Evolutionary conservation across 306 rosid genomes (phyloP), one percentile per base, ranked within the genome.

Genomic region (Purshia tridentata): DNA sequence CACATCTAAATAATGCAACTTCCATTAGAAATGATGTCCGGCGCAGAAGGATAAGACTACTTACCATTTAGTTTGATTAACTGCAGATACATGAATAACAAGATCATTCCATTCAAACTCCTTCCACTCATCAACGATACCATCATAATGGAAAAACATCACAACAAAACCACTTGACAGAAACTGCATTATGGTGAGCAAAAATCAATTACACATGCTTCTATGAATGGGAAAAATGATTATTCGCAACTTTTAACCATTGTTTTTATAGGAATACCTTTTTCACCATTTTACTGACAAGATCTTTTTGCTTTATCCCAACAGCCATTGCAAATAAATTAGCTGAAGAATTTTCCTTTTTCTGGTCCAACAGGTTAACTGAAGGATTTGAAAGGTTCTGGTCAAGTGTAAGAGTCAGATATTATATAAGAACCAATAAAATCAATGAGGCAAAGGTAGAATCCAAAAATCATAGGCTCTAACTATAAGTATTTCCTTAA

Each of bases 71-170:
- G 89, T 83, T 81, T 94, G 99, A 77, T 83, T 77, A 6, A 20
- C 42, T 35, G 84, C 95, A 6, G 95, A 84, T 29, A 91, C 84
- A 66, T 94, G 99, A 74, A 94, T 62, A 49, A 84, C 93, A 8
- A 7, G 75, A 67, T 82, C 77, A 69, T 60, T 85, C 99, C 97
- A 94, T 37, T 80, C 78, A 56, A 83, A 81, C 12, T 51, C 84
- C 75, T 73, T 91, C 99, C 99, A 94, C 54, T 70, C 57, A 13
- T 87, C 90, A 61, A 89, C 84, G 11, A 77, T 47, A 2, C 97
- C 91, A 72, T 94, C 99, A 57, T 94, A 94, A 73, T 94, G 99
- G 77, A 89, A 91, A 79, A 94, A 93, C 90, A 89, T 94, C 74
- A 94, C 89, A 64, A 18, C 73, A 74, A 89, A 94, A 76, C 81